Percentiles rank a stretch among this genome's conserved stretches.
phyloP scores from a whole-genome alignment of 208 protist genomes.

The Phytomonas sp. region DNA sequence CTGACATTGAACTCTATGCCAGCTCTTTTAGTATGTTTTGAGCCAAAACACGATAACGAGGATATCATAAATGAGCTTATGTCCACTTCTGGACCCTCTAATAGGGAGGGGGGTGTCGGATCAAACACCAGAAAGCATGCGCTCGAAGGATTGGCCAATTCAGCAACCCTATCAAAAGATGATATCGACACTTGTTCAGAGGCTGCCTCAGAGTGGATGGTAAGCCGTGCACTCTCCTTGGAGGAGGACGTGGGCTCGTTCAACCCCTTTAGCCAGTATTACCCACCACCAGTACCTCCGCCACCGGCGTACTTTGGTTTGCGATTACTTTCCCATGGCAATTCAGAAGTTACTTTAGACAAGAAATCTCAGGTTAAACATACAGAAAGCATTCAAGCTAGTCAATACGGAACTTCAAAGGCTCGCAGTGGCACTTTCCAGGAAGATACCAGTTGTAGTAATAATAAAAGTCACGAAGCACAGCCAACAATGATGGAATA shows the following conservation, averaged over 20 bases:
- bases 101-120: neutral
- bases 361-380: neutral
- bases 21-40: slow-evolving; percentile 49
- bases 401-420: neutral
- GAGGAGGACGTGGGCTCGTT: slow-evolving; percentile 60
- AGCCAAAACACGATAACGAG: slow-evolving; percentile 10
- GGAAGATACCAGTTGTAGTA: slow-evolving; percentile 5
- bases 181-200: slow-evolving; percentile 17
- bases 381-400: neutral
- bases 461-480: slow-evolving; percentile 1
- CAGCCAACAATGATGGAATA: neutral
- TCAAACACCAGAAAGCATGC: neutral
- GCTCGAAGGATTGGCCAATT: neutral
- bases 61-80: neutral
- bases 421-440: neutral
- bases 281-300: slow-evolving; percentile 30
- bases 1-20: slow-evolving; percentile 36
- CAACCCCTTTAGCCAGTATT: slow-evolving; percentile 64
- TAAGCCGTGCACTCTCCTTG: slow-evolving; percentile 23
- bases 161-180: neutral
- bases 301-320: slow-evolving; percentile 12
- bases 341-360: neutral
- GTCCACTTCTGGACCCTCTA: neutral
- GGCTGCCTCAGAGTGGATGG: slow-evolving; percentile 28
- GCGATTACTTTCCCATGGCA: neutral